phyloP scores from a whole-genome alignment of 805 yeast genomes.

The Ogataea wickerhamii region DNA sequence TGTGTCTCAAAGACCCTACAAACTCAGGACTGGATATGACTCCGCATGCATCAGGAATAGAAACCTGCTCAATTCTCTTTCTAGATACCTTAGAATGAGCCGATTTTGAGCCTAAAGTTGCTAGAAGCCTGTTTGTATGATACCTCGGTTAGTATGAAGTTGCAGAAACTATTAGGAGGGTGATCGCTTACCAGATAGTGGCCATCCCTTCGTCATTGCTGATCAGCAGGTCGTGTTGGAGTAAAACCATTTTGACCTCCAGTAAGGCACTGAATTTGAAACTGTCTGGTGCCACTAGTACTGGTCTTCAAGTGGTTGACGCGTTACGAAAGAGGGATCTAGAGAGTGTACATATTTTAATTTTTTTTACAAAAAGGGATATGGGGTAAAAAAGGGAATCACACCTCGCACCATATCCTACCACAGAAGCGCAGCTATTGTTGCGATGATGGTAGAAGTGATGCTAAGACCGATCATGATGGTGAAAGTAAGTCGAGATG shows the following conservation, averaged over 20 bases:
- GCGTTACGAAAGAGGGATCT: constrained; percentile 1
- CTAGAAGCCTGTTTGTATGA: constrained; percentile 24
- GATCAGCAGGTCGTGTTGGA: constrained; percentile 19
- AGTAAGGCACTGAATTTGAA: neutral
- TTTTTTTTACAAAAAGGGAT: neutral
- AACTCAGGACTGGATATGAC: constrained; percentile 22
- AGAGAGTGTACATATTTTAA: too few species aligned
- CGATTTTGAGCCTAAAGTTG: constrained; percentile 27
- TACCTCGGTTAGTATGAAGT: constrained; percentile 1
- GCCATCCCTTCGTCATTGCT: constrained; percentile 23
- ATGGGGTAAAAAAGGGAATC: neutral
- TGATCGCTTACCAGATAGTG: constrained; percentile 25
- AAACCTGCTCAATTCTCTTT: constrained; percentile 32
- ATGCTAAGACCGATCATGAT: constrained; percentile 43
- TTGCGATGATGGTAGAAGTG: constrained; percentile 53
- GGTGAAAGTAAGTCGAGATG: constrained; percentile 40
- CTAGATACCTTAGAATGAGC: constrained; percentile 25
- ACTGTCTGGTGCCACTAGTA: constrained; percentile 3
- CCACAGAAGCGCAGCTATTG: constrained; percentile 45
- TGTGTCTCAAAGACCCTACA: constrained; percentile 31
- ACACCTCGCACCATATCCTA: constrained; percentile 8
- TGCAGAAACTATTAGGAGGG: neutral
- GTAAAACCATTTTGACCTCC: constrained; percentile 10
- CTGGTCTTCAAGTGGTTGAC: neutral
- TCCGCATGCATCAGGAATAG: constrained; percentile 43